Conservation (phyloP, 129 eudicot genomes). For the Kitagawia praeruptora region DNA sequence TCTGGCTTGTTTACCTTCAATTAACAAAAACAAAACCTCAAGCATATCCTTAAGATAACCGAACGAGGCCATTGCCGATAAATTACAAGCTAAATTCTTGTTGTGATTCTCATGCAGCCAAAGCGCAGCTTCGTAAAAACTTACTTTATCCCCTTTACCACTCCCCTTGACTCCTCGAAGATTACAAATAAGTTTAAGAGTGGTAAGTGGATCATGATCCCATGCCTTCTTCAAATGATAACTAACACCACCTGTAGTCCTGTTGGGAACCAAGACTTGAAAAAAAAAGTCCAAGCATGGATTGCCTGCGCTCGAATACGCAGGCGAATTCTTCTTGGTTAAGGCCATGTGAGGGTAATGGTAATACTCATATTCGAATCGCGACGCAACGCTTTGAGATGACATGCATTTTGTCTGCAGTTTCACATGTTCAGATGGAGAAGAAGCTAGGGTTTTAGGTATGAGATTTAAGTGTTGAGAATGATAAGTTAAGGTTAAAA, state of each 20-base stretch:
- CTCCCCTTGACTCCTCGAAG: conserved; percentile 28
- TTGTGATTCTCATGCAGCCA: conserved; percentile 23
- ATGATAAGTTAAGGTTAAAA: not conserved
- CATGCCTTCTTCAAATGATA: not conserved
- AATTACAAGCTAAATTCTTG: conserved; percentile 28
- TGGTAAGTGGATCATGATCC: not conserved
- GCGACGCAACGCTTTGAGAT: not conserved
- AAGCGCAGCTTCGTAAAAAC: conserved; percentile 24
- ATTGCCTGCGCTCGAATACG: not conserved
- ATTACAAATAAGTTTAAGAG: conserved; percentile 34
- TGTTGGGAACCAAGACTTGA: not conserved
- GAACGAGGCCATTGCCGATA: conserved; percentile 23
- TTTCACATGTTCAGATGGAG: not conserved
- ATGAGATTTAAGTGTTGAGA: not conserved
- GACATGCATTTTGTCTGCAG: not conserved
- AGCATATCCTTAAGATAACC: conserved; percentile 37
- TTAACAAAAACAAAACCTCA: conserved; percentile 31
- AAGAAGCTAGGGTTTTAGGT: not conserved
- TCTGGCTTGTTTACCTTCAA: conserved; percentile 25
- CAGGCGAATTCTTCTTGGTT: not conserved
- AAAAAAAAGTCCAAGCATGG: not conserved
- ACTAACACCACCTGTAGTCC: not conserved
- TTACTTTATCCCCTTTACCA: conserved; percentile 27
- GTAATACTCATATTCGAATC: not conserved
- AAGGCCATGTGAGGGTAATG: not conserved